phyloP scores from a whole-genome alignment of 2,329 filamentous ascomycete species.

The Pyrenophora graminea region DNA sequence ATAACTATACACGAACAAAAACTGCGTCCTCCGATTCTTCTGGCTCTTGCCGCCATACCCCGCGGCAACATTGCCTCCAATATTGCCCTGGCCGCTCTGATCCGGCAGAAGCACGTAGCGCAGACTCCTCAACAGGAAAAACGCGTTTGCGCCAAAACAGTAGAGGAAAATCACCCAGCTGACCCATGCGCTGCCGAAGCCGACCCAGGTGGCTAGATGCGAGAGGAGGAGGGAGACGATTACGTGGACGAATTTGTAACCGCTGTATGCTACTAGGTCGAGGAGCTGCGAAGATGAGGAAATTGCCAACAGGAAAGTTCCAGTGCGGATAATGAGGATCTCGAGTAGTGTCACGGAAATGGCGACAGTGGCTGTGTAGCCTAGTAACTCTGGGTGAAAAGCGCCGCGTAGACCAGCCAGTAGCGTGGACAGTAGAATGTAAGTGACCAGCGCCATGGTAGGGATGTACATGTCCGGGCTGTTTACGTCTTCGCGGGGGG shows the following conservation, averaged over 20 bases:
- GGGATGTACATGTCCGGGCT: conserved; percentile 99
- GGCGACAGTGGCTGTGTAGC: conserved; percentile 83
- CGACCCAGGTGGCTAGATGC: conserved; percentile 64
- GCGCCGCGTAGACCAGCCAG: conserved; percentile 86
- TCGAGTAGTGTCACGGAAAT: conserved; percentile 83
- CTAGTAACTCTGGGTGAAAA: conserved; percentile 92
- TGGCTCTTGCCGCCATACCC: conserved; percentile 81
- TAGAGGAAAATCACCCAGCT: conserved; percentile 90
- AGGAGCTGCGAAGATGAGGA: conserved; percentile 91
- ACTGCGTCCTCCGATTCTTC: conserved; percentile 38
- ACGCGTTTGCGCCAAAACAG: conserved; percentile 89
- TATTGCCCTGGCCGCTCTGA: conserved; percentile 31
- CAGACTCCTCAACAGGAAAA: conserved; percentile 91
- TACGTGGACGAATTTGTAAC: conserved; percentile 98
- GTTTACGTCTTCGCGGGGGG: conserved; percentile 93
- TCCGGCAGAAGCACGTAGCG: conserved; percentile 96
- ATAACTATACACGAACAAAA: conserved; percentile 69
- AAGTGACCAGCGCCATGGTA: conserved; percentile 94
- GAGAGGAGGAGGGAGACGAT: conserved; percentile 84
- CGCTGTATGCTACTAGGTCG: conserved; percentile 92
- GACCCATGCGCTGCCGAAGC: conserved; percentile 83
- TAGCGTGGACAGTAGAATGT: conserved; percentile 90
- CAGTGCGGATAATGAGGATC: conserved; percentile 86
- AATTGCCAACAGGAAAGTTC: conserved; percentile 91
- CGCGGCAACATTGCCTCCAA: conserved; percentile 53